Percentiles rank a stretch among this genome's conserved stretches.
Evolutionary conservation across 495 filamentous ascomycete genomes (phyloP).

Genomic region (Penicillium riverlandense): DNA sequence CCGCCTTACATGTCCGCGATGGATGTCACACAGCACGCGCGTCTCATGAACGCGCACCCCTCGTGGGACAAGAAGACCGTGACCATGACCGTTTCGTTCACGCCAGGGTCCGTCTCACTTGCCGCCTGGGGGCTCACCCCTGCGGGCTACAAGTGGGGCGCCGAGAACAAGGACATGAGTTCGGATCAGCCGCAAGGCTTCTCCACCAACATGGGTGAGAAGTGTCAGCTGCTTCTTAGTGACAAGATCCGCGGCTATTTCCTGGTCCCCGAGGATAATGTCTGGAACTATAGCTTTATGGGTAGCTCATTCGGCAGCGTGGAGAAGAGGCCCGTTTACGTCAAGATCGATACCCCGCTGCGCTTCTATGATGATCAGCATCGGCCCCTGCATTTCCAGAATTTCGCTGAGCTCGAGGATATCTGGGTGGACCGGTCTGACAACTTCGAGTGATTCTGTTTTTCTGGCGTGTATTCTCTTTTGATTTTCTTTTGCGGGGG

Average conservation of each 20-base stretch:
- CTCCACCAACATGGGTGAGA: slow-evolving; percentile 85
- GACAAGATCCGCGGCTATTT: slow-evolving; percentile 93
- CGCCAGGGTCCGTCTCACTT: slow-evolving; percentile 94
- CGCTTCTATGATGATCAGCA: slow-evolving; percentile 91
- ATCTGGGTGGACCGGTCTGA: slow-evolving; percentile 81
- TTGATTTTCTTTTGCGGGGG: slow-evolving; percentile 6
- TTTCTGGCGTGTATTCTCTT: slow-evolving; percentile 4
- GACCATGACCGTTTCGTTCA: slow-evolving; percentile 95
- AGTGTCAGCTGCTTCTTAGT: slow-evolving; percentile 86
- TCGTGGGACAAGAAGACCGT: slow-evolving; percentile 93
- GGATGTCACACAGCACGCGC: slow-evolving; percentile 90
- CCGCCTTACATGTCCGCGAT: slow-evolving; percentile 89
- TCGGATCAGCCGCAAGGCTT: slow-evolving; percentile 94
- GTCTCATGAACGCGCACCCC: slow-evolving; percentile 73
- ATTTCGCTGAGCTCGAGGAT: slow-evolving; percentile 87
- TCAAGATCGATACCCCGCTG: slow-evolving; percentile 87
- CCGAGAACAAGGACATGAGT: slow-evolving; percentile 85
- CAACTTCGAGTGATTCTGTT: slow-evolving; percentile 64
- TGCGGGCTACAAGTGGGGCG: slow-evolving; percentile 92
- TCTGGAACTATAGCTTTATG: slow-evolving; percentile 99
- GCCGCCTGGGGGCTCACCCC: slow-evolving; percentile 90
- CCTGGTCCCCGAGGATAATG: slow-evolving; percentile 81
- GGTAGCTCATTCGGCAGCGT: slow-evolving; percentile 76
- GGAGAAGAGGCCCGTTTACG: slow-evolving; percentile 84
- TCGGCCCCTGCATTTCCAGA: slow-evolving; percentile 88